phyloP scores from a whole-genome alignment of 495 filamentous ascomycete genomes.

The Geopyxis carbonaria region DNA sequence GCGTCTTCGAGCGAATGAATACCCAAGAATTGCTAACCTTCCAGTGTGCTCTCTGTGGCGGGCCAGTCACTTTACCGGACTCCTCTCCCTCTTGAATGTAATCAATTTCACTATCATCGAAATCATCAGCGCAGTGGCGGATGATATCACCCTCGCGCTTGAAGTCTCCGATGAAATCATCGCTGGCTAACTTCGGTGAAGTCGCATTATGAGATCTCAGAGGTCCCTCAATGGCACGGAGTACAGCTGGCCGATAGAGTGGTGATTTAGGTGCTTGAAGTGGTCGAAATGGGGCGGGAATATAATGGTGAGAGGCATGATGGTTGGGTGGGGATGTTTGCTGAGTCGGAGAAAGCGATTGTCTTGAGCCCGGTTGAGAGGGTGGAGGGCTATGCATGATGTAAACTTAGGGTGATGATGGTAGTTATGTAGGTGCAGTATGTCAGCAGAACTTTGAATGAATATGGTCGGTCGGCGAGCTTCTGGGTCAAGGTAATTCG shows the following conservation, averaged over 20 bases:
- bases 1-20: conserved; percentile 2
- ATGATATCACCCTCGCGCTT: not conserved
- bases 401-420: too few relatives aligned
- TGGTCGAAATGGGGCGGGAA: conserved; percentile 35
- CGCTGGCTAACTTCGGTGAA: conserved; percentile 1
- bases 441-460: too few relatives aligned
- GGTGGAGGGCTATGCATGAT: too few relatives aligned
- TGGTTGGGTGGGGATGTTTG: conserved; percentile 8
- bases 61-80: conserved; percentile 40
- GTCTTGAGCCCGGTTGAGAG: too few relatives aligned
- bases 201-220: conserved; percentile 30
- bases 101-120: conserved; percentile 26
- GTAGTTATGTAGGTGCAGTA: too few relatives aligned
- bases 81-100: conserved; percentile 32
- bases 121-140: conserved; percentile 2
- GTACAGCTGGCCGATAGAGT: conserved; percentile 50
- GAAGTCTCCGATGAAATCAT: conserved; percentile 3
- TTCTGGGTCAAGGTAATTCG: too few relatives aligned
- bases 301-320: conserved; percentile 14
- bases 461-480: too few relatives aligned
- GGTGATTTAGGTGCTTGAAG: conserved; percentile 46
- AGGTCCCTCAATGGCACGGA: conserved; percentile 44
- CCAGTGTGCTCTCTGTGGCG: conserved; percentile 51
- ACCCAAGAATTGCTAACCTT: conserved; percentile 37
- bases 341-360: too few relatives aligned